Conservation (phyloP, 208 protist species). For the Perkinsela sp. region DNA sequence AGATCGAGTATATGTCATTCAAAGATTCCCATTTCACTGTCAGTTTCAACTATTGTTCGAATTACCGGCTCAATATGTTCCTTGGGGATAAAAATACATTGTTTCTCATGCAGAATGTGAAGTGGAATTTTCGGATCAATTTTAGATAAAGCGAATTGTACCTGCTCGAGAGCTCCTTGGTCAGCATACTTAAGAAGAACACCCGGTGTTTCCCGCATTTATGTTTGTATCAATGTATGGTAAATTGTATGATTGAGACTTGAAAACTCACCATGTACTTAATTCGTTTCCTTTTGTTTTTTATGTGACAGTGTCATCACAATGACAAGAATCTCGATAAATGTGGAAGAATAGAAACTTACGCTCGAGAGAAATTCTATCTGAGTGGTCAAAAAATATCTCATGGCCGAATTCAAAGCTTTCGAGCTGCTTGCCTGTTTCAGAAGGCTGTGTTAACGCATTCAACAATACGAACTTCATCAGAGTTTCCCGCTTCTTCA, state of each 20-base stretch:
- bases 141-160: neutral
- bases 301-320: no score
- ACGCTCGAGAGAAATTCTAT: no score
- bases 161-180: neutral
- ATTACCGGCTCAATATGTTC: neutral
- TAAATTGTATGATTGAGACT: no score
- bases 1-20: no score
- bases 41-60: no score
- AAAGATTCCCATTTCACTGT: no score
- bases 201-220: neutral
- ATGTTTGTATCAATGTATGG: no score
- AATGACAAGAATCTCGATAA: no score
- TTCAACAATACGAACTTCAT: constrained; percentile 59
- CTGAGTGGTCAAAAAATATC: neutral
- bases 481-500: constrained; percentile 36
- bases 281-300: no score
- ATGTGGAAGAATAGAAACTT: no score
- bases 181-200: neutral
- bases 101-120: neutral
- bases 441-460: constrained; percentile 32
- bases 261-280: no score
- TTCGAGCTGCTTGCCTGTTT: neutral
- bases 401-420: neutral
- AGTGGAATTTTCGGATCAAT: neutral
- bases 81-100: neutral